These are phyloP conservation scores for Pyrrhoderma lamaoense DNA, from an alignment of 1,284 basidiomycete genomes.

Conservation along the genomic window DNA sequence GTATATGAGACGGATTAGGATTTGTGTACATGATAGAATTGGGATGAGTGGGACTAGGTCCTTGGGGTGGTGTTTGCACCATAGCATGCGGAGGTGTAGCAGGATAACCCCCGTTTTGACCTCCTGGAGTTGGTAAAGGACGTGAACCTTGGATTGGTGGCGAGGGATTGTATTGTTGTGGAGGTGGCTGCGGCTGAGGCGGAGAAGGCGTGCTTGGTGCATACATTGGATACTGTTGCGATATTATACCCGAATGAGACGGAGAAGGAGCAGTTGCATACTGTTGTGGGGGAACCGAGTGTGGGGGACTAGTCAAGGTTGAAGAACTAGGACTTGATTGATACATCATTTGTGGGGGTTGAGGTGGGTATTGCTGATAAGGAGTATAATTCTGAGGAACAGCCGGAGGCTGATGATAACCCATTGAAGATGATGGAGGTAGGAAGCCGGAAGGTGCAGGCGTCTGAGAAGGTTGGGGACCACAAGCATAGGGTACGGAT, in stretches of 20 bases:
- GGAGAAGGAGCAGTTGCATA: constrained; percentile 19
- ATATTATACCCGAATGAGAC: constrained; percentile 22
- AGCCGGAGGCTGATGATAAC: constrained; percentile 17
- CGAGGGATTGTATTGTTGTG: constrained; percentile 15
- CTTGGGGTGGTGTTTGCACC: constrained; percentile 9
- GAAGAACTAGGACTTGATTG: constrained; percentile 8
- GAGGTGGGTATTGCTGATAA: constrained; percentile 30
- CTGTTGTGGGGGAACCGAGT: constrained; percentile 30
- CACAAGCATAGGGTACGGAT: constrained; percentile 20
- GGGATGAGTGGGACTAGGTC: constrained; percentile 5
- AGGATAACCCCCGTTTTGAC: constrained; percentile 11
- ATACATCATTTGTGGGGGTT: constrained; percentile 25
- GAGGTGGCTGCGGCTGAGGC: constrained; percentile 18
- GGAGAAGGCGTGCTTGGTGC: constrained; percentile 22
- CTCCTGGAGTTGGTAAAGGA: constrained; percentile 20
- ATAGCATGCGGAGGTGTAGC: constrained; percentile 11
- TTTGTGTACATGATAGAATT: not conserved
- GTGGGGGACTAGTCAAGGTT: constrained; percentile 17
- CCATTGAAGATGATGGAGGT: constrained; percentile 20
- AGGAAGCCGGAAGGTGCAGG: constrained; percentile 21
- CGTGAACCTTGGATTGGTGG: constrained; percentile 17
- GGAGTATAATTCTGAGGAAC: constrained; percentile 22
- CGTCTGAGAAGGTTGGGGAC: constrained; percentile 19
- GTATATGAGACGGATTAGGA: constrained; percentile 9
- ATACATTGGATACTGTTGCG: constrained; percentile 34